Evolutionary conservation across 345 rosid species (phyloP), one percentile per base, ranked within the genome.

Genomic region (Lumnitzera racemosa): DNA sequence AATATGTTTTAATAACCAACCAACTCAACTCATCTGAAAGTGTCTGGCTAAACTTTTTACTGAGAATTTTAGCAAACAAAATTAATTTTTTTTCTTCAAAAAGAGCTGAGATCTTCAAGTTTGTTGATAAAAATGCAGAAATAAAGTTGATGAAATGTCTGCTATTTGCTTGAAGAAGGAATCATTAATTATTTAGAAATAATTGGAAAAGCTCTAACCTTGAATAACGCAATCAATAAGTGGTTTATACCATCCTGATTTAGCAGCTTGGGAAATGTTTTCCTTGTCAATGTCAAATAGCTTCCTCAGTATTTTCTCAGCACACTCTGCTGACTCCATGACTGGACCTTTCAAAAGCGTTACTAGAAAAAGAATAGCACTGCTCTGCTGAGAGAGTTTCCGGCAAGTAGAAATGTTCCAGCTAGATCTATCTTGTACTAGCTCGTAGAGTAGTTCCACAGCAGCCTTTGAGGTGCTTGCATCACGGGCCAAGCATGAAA

Each of bases 231-330:
- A 72, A 62, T 78, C 82, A 27, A 76, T 60, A 46, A 85, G 91
- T 6, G 91, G 91, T 25, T 78, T 72, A 67, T 80, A 82, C 91
- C 85, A 85, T 65, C 84, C 84, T 53, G 82, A 74, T 64, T 63
- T 71, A 23, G 87, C 87, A 68, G 87, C 85, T 49, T 70, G 69
- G 59, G 70, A 53, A 58, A 82, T 74, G 67, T 75, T 80, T 63
- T 82, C 84, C 72, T 80, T 82, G 43, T 85, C 85, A 13, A 76
- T 56, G 55, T 82, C 84, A 47, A 85, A 74, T 59, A 85, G 83
- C 64, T 80, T 66, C 31, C 61, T 74, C 62, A 82, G 64, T 53
- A 85, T 82, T 54, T 51, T 76, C 69, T 76, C 79, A 13, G 87
- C 83, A 67, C 61, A 63, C 47, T 63, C 70, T 27, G 82, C 78